phyloP scores from a whole-genome alignment of 2,329 filamentous ascomycete genomes.

The Claviceps digitariae region DNA sequence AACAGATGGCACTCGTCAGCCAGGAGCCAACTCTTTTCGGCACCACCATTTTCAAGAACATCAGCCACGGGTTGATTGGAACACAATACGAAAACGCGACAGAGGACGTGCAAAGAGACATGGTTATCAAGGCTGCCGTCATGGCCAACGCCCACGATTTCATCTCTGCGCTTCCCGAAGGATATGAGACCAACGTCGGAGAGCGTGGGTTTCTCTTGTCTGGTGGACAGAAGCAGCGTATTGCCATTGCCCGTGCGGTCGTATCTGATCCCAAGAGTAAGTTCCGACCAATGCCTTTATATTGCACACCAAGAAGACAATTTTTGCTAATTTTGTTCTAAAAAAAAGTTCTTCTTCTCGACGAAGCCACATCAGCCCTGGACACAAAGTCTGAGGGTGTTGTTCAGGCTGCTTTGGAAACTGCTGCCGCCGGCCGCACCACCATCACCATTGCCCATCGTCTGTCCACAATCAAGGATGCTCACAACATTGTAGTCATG shows the following conservation, averaged over 20 bases:
- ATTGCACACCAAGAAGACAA: neutral
- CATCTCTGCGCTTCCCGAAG: slow-evolving; percentile 65
- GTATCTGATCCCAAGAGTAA: slow-evolving; percentile 74
- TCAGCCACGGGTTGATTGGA: slow-evolving; percentile 79
- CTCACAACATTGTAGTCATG: slow-evolving; percentile 95
- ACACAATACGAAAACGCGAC: slow-evolving; percentile 55
- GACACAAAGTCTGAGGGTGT: slow-evolving; percentile 92
- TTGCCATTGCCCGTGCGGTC: slow-evolving; percentile 82
- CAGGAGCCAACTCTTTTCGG: slow-evolving; percentile 88
- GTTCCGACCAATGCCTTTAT: slow-evolving; percentile 9
- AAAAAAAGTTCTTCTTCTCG: slow-evolving; percentile 58
- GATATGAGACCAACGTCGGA: slow-evolving; percentile 89
- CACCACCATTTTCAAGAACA: slow-evolving; percentile 81
- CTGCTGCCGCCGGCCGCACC: slow-evolving; percentile 71
- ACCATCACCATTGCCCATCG: slow-evolving; percentile 95
- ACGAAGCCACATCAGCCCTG: slow-evolving; percentile 87
- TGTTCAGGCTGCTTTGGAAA: slow-evolving; percentile 84
- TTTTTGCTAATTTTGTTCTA: neutral
- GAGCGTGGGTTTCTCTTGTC: slow-evolving; percentile 86
- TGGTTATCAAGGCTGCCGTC: slow-evolving; percentile 69
- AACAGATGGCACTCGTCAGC: slow-evolving; percentile 83
- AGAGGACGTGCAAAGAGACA: slow-evolving; percentile 53
- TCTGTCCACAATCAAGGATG: slow-evolving; percentile 84
- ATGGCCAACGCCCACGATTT: slow-evolving; percentile 95
- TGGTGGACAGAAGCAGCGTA: slow-evolving; percentile 92